phyloP scores from a whole-genome alignment of 2,329 filamentous ascomycete genomes.

The Penicillium italicum region DNA sequence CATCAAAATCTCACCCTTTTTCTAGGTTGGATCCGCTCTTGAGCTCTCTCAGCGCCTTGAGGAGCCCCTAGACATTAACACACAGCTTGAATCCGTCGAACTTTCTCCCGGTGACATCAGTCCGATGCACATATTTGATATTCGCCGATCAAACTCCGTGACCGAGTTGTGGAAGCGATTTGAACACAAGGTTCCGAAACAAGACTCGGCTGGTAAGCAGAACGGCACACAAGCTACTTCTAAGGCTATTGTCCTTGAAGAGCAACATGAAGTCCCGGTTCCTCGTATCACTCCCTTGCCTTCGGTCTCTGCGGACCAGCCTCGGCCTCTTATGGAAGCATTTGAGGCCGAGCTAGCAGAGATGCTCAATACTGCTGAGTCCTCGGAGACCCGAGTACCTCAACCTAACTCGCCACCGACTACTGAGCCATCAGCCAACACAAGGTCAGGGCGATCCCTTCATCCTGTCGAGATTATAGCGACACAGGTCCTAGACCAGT shows the following conservation, averaged over 20 bases:
- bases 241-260: background rate
- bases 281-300: background rate
- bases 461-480: conserved; percentile 33
- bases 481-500: conserved; percentile 30
- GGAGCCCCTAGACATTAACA: conserved; percentile 33
- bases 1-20: conserved; percentile 13
- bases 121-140: conserved; percentile 48
- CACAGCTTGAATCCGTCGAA: conserved; percentile 8
- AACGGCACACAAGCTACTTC: background rate
- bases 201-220: background rate
- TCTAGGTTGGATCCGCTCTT: conserved; percentile 46
- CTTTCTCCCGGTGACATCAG: conserved; percentile 15
- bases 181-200: conserved; percentile 16
- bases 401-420: conserved; percentile 10
- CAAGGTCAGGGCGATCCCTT: conserved; percentile 14
- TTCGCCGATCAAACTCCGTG: conserved; percentile 40
- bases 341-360: conserved; percentile 41
- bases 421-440: conserved; percentile 9
- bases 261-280: conserved; percentile 11
- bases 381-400: conserved; percentile 8
- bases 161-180: conserved; percentile 39
- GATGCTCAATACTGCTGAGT: conserved; percentile 27
- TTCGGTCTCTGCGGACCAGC: conserved; percentile 18
- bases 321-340: conserved; percentile 36
- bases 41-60: conserved; percentile 47